Evolutionary conservation across 2,329 filamentous ascomycete genomes (phyloP).

Genomic region (Trichoderma citrinoviride): DNA sequence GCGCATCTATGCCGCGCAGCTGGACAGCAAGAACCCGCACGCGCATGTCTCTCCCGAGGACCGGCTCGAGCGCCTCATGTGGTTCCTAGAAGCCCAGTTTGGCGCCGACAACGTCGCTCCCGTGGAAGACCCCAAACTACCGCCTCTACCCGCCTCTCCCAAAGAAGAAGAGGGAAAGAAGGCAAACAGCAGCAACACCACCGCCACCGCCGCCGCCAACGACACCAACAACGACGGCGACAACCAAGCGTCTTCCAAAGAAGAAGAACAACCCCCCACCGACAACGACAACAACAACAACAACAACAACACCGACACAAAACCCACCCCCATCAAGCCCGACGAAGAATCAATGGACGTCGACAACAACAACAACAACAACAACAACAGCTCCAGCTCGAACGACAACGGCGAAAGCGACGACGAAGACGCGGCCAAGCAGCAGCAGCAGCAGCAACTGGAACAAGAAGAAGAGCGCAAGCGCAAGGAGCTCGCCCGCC

Average conservation of each 20-base stretch:
- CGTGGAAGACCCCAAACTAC: conserved; percentile 63
- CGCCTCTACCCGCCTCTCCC: conserved; percentile 33
- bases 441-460: conserved; percentile 41
- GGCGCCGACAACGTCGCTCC: conserved; percentile 78
- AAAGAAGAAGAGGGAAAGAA: conserved; percentile 27
- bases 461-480: conserved; percentile 44
- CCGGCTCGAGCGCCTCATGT: conserved; percentile 78
- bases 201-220: neutral
- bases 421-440: neutral
- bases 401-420: neutral
- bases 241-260: neutral
- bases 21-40: conserved; percentile 62
- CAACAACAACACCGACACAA: neutral
- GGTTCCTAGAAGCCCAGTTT: conserved; percentile 97
- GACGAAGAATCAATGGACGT: neutral
- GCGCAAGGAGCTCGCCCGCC: conserved; percentile 69
- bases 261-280: neutral
- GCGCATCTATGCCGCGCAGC: conserved; percentile 44
- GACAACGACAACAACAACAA: neutral
- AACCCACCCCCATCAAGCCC: neutral
- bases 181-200: neutral
- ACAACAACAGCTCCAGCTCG: neutral
- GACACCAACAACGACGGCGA: neutral
- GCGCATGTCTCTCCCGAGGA: conserved; percentile 69
- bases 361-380: neutral